A percentile compares a stretch with the other conserved stretches of the same genome.
Evolutionary conservation across 2,329 filamentous ascomycete species (phyloP).

Genomic region (Cladosporium phlei): DNA sequence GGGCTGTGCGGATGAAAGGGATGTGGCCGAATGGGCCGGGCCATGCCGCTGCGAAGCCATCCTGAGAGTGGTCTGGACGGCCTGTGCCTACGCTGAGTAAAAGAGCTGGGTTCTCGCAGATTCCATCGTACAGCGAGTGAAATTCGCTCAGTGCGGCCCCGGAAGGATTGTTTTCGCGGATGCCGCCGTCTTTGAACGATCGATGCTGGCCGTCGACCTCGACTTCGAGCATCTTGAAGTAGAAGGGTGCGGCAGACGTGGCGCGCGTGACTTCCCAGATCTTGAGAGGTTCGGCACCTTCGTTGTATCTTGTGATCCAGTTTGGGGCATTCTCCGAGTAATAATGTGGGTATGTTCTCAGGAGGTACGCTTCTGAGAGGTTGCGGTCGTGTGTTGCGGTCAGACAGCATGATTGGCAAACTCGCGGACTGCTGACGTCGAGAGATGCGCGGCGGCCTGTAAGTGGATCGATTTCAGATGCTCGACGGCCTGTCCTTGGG

Average conservation of each 20-base stretch:
- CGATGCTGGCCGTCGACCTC: constrained; percentile 37
- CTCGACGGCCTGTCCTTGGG: constrained; percentile 13
- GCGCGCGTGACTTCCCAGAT: constrained; percentile 52
- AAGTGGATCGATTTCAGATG: constrained; percentile 12
- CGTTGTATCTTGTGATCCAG: constrained; percentile 47
- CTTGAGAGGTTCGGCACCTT: constrained; percentile 41
- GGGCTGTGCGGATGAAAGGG: constrained; percentile 39
- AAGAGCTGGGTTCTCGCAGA: constrained; percentile 38
- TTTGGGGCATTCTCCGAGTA: constrained; percentile 38
- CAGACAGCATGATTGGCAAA: constrained; percentile 42
- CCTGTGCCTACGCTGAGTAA: constrained; percentile 46
- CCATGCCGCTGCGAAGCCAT: constrained; percentile 45
- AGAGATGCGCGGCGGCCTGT: constrained; percentile 7
- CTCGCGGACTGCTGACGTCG: constrained; percentile 27
- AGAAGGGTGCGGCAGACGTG: constrained; percentile 50
- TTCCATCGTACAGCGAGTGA: constrained; percentile 41
- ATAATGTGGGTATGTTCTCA: constrained; percentile 46
- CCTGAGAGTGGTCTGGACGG: constrained; percentile 38
- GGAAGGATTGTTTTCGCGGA: constrained; percentile 47
- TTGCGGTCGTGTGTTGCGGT: constrained; percentile 46
- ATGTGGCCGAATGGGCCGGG: constrained; percentile 42
- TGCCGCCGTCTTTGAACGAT: constrained; percentile 48
- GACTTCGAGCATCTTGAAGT: constrained; percentile 46
- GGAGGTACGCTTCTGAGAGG: constrained; percentile 45
- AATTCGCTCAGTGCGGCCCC: constrained; percentile 47